These are phyloP conservation scores for Raffaelea arxii DNA, from an alignment of 2,329 filamentous ascomycete species.

Conservation along the genomic window DNA sequence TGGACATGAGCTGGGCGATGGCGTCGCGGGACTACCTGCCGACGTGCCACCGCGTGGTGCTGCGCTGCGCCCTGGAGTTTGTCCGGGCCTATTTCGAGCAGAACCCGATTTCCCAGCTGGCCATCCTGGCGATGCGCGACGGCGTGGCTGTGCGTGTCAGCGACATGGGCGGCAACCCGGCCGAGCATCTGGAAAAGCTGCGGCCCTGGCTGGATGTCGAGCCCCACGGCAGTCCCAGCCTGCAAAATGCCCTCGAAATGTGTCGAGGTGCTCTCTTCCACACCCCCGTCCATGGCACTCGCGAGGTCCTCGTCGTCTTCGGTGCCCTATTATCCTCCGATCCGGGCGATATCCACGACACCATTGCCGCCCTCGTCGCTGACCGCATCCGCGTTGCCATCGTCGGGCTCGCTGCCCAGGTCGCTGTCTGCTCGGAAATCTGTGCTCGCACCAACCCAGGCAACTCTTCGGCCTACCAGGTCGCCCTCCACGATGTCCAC, in stretches of 20 bases:
- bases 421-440: slow-evolving; percentile 85
- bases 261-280: slow-evolving; percentile 85
- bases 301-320: slow-evolving; percentile 86
- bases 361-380: slow-evolving; percentile 65
- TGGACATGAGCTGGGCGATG: slow-evolving; percentile 94
- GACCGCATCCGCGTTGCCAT: slow-evolving; percentile 83
- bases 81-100: slow-evolving; percentile 95
- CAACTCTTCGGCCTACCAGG: slow-evolving; percentile 56
- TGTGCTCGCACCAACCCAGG: slow-evolving; percentile 72
- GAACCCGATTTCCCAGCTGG: slow-evolving; percentile 94
- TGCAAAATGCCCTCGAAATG: slow-evolving; percentile 97
- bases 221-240: slow-evolving; percentile 63
- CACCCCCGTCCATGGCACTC: slow-evolving; percentile 83
- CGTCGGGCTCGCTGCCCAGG: slow-evolving; percentile 81
- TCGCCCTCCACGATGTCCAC: slow-evolving; percentile 80
- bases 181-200: slow-evolving; percentile 74
- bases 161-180: slow-evolving; percentile 85
- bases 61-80: slow-evolving; percentile 79
- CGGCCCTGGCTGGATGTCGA: slow-evolving; percentile 56
- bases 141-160: slow-evolving; percentile 78
- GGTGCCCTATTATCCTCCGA: slow-evolving; percentile 85
- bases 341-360: slow-evolving; percentile 90
- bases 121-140: slow-evolving; percentile 86
- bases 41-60: slow-evolving; percentile 70
- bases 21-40: slow-evolving; percentile 88